Evolutionary conservation across 2,329 filamentous ascomycete species (phyloP).

Genomic region (Dactylellina parvicollis): DNA sequence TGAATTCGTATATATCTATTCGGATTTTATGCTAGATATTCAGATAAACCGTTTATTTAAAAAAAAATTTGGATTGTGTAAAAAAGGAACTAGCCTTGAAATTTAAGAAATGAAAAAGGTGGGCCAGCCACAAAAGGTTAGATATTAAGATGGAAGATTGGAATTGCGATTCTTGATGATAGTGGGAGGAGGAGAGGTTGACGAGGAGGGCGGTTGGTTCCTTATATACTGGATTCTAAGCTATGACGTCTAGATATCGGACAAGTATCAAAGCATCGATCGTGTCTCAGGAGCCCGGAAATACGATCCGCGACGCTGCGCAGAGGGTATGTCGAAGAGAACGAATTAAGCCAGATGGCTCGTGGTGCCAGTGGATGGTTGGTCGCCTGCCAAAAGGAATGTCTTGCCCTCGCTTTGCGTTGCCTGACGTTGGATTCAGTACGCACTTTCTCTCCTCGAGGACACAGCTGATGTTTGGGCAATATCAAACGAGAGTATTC

Average conservation of each 20-base stretch:
- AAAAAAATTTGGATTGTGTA: constrained; percentile 9
- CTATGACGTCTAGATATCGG: no score
- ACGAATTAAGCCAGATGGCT: not conserved
- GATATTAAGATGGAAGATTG: constrained; percentile 2
- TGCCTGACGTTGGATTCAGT: constrained; percentile 31
- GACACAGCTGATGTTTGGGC: no score
- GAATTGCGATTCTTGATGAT: constrained; percentile 2
- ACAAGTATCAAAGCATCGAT: no score
- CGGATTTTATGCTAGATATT: no score
- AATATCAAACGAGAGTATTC: no score
- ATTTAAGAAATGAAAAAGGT: constrained; percentile 33
- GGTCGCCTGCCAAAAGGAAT: not conserved
- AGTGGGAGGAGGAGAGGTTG: constrained; percentile 5
- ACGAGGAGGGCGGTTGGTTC: constrained; percentile 11
- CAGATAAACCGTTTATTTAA: no score
- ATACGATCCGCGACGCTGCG: constrained; percentile 29
- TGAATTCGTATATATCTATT: not conserved
- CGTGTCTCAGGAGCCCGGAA: no score
- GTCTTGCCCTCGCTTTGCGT: constrained; percentile 19
- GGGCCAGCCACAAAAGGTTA: constrained; percentile 31
- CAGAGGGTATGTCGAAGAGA: constrained; percentile 6
- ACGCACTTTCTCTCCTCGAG: no score
- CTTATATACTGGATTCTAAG: no score
- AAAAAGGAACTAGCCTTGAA: constrained; percentile 37
- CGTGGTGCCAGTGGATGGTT: no score